Conservation (phyloP, 140 eudicot species). For the Oenanthe javanica region DNA sequence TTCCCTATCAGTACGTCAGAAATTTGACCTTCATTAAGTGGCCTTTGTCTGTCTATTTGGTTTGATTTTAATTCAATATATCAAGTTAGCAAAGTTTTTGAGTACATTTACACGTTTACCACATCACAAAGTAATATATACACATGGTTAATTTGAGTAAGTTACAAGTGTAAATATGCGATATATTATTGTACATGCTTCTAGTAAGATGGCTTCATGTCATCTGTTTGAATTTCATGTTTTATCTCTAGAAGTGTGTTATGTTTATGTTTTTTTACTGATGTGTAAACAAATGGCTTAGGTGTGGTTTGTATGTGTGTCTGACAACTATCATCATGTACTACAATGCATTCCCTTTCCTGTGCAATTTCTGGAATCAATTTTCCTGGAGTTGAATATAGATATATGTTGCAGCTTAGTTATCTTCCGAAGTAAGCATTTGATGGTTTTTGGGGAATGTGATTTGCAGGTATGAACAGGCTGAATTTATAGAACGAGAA, state of each 20-base stretch:
- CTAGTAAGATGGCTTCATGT: background rate
- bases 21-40: background rate
- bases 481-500: slow-evolving; percentile 83
- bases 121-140: background rate
- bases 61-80: background rate
- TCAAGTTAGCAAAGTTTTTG: background rate
- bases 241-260: background rate
- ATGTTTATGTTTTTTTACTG: background rate
- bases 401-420: background rate
- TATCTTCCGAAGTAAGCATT: background rate
- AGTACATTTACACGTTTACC: background rate
- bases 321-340: background rate
- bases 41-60: background rate
- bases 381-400: background rate
- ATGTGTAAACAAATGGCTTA: background rate
- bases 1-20: background rate
- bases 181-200: background rate
- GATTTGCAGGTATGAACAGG: slow-evolving; percentile 87
- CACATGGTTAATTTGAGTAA: too few relatives aligned
- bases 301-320: background rate
- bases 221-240: background rate
- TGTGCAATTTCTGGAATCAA: background rate
- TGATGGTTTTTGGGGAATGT: background rate
- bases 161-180: background rate
- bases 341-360: background rate